Percentiles rank a stretch among this genome's conserved stretches.
Conservation (phyloP, 306 rosid genomes). For the Lathyrus tuberosus region DNA sequence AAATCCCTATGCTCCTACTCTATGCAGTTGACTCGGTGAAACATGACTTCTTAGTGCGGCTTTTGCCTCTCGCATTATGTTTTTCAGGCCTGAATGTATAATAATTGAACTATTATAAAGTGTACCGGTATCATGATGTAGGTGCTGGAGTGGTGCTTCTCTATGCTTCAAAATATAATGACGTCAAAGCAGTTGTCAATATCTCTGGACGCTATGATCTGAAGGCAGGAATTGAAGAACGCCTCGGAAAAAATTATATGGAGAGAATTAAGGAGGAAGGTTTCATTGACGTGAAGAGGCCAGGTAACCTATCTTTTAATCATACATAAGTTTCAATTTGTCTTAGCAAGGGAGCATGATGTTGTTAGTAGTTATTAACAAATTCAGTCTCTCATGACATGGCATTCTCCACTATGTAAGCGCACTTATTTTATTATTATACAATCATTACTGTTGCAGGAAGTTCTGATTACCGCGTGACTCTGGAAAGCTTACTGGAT, state of each 20-base stretch:
- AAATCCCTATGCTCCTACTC: background rate
- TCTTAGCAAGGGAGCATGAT: conserved; percentile 7
- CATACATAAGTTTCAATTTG: conserved; percentile 31
- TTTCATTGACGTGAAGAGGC: conserved; percentile 5
- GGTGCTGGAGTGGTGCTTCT: conserved; percentile 10
- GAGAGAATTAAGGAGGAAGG: background rate
- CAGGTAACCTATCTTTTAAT: conserved; percentile 28
- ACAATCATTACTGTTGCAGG: conserved; percentile 49
- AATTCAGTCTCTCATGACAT: background rate
- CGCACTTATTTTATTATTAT: conserved; percentile 15
- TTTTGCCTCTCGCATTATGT: background rate
- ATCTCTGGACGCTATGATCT: conserved; percentile 8
- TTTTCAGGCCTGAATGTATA: conserved; percentile 18
- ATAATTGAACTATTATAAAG: conserved; percentile 3
- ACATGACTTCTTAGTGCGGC: conserved; percentile 17
- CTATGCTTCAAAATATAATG: conserved; percentile 5
- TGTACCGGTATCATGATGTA: background rate
- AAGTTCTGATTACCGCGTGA: conserved; percentile 56
- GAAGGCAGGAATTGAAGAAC: background rate
- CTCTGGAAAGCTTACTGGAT: conserved; percentile 73
- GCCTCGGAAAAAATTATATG: conserved; percentile 4
- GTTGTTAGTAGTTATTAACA: background rate
- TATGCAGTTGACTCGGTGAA: conserved; percentile 1
- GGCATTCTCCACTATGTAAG: background rate
- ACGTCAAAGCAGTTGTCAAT: conserved; percentile 1